Percentiles rank a stretch among this genome's conserved stretches.
phyloP scores from a whole-genome alignment of 1,284 basidiomycete species.

The Clitocybe nebularis region DNA sequence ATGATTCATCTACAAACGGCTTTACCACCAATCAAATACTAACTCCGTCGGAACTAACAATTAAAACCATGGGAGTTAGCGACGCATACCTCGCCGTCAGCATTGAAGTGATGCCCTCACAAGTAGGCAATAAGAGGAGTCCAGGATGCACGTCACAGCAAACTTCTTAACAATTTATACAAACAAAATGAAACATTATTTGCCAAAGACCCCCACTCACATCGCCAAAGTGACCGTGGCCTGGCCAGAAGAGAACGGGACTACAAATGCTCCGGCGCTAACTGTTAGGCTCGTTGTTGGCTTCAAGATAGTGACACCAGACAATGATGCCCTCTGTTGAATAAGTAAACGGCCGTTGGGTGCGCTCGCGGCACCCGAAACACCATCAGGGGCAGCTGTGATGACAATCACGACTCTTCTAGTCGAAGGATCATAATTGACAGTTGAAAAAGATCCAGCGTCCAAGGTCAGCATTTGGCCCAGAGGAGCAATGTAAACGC shows the following conservation, averaged over 20 bases:
- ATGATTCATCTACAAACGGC: no score
- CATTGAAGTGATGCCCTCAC: no score
- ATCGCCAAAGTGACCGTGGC: conserved; percentile 30
- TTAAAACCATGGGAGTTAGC: no score
- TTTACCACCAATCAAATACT: no score
- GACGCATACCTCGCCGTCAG: no score
- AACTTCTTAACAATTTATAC: no score
- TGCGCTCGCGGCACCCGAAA: conserved; percentile 40
- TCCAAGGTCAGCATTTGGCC: conserved; percentile 45
- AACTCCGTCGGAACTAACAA: no score
- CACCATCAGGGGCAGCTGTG: conserved; percentile 33
- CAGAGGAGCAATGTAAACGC: conserved; percentile 50
- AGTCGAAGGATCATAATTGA: conserved; percentile 37
- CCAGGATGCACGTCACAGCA: no score
- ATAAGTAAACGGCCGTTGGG: conserved; percentile 44
- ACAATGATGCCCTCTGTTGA: conserved; percentile 37
- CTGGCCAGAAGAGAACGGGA: conserved; percentile 39
- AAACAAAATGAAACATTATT: no score
- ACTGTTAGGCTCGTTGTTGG: conserved; percentile 33
- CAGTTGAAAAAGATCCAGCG: conserved; percentile 51
- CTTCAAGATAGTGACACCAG: conserved; percentile 37
- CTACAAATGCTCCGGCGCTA: conserved; percentile 47
- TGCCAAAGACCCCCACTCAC: no score
- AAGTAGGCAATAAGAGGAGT: no score
- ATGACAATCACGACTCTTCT: conserved; percentile 40